These are phyloP conservation scores for Rubia tinctorum DNA, from an alignment of 305 asterid species.

Conservation along the genomic window DNA sequence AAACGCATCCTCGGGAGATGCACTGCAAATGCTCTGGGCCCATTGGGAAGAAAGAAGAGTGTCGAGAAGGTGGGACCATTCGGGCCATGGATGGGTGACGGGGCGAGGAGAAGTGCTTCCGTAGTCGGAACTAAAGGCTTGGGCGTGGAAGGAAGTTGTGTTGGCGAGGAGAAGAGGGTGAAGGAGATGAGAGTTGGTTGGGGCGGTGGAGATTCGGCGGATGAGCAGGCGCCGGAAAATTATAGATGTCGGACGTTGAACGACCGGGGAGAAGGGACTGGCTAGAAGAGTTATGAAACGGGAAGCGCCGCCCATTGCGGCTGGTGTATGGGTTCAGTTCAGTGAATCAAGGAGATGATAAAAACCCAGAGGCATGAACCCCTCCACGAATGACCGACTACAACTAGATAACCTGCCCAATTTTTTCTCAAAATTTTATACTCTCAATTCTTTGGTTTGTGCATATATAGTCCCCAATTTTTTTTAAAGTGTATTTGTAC, in stretches of 20 bases:
- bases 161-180: conserved; percentile 25
- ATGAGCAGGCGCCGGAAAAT: conserved; percentile 43
- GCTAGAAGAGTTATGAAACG: conserved; percentile 55
- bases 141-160: conserved; percentile 40
- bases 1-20: conserved; percentile 59
- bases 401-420: neutral
- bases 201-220: conserved; percentile 34
- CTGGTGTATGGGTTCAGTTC: conserved; percentile 1
- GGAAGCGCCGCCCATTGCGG: conserved; percentile 66
- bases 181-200: conserved; percentile 27
- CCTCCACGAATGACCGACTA: neutral
- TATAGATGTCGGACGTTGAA: conserved; percentile 30
- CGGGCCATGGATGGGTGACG: conserved; percentile 70
- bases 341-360: neutral
- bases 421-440: too few relatives aligned
- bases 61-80: conserved; percentile 58
- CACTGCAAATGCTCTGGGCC: conserved; percentile 19
- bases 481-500: too few relatives aligned
- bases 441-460: too few relatives aligned
- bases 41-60: conserved; percentile 20
- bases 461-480: too few relatives aligned
- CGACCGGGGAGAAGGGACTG: conserved; percentile 35
- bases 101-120: conserved; percentile 21
- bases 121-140: conserved; percentile 25
- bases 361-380: neutral